phyloP scores from a whole-genome alignment of 345 rosid species.

The Eutrema heterophyllum region DNA sequence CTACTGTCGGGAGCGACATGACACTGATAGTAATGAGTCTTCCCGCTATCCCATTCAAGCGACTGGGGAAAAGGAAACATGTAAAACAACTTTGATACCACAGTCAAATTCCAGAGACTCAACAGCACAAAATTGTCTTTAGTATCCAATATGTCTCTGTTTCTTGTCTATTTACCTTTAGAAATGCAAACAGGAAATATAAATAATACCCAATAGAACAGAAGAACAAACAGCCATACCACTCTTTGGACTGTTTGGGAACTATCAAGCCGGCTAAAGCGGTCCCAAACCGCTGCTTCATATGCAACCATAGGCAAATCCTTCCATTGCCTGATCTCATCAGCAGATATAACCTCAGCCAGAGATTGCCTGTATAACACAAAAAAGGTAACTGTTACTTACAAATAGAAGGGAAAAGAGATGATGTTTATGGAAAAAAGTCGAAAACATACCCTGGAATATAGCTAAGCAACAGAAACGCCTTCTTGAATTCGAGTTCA shows the following conservation, averaged over 20 bases:
- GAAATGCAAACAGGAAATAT: neutral
- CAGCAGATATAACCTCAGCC: slow-evolving; percentile 32
- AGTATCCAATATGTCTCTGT: neutral
- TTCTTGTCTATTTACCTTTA: neutral
- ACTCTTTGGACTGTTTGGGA: neutral
- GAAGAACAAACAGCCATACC: slow-evolving; percentile 1
- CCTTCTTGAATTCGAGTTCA: slow-evolving; percentile 59
- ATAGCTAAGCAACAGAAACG: slow-evolving; percentile 56
- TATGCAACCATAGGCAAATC: slow-evolving; percentile 44
- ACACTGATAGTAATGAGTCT: slow-evolving; percentile 48
- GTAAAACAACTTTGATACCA: neutral
- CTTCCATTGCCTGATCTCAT: slow-evolving; percentile 37
- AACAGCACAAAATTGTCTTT: neutral
- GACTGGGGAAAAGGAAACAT: slow-evolving; percentile 30
- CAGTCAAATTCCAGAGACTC: neutral
- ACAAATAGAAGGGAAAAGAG: neutral
- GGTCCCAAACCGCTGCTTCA: slow-evolving; percentile 48
- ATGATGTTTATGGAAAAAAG: neutral
- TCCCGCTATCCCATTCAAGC: slow-evolving; percentile 49
- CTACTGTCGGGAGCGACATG: slow-evolving; percentile 42
- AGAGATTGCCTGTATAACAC: slow-evolving; percentile 31
- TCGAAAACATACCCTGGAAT: slow-evolving; percentile 46
- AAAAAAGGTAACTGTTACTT: neutral
- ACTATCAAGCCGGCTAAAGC: neutral
- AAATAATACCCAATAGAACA: neutral